Evolutionary conservation across 164 flowering plant species (phyloP).

Genomic region (Cinnamomum micranthum): DNA sequence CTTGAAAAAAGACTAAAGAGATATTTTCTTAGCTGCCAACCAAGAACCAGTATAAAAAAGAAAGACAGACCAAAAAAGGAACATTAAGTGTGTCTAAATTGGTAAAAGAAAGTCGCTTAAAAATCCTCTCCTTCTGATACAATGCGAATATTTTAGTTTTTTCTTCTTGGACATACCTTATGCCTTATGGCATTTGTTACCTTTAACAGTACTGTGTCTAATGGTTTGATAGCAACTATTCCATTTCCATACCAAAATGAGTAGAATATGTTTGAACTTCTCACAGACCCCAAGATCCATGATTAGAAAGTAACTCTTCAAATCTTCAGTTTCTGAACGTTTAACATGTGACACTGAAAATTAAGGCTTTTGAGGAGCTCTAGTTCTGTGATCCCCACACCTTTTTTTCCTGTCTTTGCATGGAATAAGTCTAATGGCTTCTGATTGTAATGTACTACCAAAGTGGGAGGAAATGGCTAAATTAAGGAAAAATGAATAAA

Average conservation of each 20-base stretch:
- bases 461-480: not conserved
- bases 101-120: too few relatives aligned
- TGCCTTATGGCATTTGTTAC: not conserved
- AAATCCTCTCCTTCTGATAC: not conserved
- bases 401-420: conserved; percentile 10
- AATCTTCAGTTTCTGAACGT: conserved; percentile 27
- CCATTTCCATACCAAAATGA: conserved; percentile 17
- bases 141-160: too few relatives aligned
- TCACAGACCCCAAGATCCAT: conserved; percentile 36
- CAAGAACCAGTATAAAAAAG: too few relatives aligned
- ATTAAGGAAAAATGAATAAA: not conserved
- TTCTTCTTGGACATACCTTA: too few relatives aligned
- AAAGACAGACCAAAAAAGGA: too few relatives aligned
- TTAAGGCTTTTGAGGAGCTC: conserved; percentile 33
- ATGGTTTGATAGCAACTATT: conserved; percentile 28
- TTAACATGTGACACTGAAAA: conserved; percentile 71
- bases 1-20: too few relatives aligned
- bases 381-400: conserved; percentile 19
- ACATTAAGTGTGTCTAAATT: too few relatives aligned
- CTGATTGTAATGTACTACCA: conserved; percentile 15
- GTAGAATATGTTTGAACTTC: conserved; percentile 20
- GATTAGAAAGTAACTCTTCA: conserved; percentile 38
- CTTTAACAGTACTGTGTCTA: not conserved
- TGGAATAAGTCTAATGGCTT: conserved; percentile 10
- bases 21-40: too few relatives aligned